Evolutionary conservation across 2,329 filamentous ascomycete genomes (phyloP), one percentile per base, ranked within the genome.

Genomic region (Alternaria consortialis): DNA sequence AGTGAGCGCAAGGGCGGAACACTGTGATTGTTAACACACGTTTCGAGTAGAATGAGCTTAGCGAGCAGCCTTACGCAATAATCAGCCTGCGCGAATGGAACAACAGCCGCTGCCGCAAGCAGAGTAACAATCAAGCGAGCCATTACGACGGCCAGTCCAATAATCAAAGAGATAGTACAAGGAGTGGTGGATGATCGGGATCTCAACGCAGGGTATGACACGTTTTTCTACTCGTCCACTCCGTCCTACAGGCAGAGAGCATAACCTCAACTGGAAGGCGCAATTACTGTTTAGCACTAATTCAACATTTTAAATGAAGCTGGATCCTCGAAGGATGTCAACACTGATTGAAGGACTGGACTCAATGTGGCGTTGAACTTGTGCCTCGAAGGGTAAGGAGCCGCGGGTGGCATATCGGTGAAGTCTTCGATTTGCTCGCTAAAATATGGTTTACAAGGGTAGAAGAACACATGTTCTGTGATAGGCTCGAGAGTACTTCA

Each of bases 31-130:
- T 47, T 46, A 34, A 31, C 25, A 39, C n/a, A 39, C 13, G 32
- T 12, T 23, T 44, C 12, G 17, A 11, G 7, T 3, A 32, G 5
- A 15, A 7, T 12, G 8, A 12, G 20, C 29, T 9, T 5, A 29
- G 17, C 7, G 27, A 36, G 20, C n/a, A 17, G 39, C 51, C 56
- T 43, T 53, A 63, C 60, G 51, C 60, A 63, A 25, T 56, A 51
- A 17, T 60, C 53, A 5, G 53, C 46, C 27, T 60, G 57, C 5
- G 55, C 48, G 5, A 53, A 39, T 31, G 55, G 55, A 20, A 23
- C 25, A 23, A 66, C 48, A 40, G 60, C 54, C 36, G 60, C 57
- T 55, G 54, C 54, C 48, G 57, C 54, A 42, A 67, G n/a, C 32
- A 65, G 44, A 39, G 48, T 52, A 46, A 56, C 32, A 20, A 53